Conservation (phyloP, 2,329 filamentous ascomycete genomes). For the Colletotrichum neosansevieriae region DNA sequence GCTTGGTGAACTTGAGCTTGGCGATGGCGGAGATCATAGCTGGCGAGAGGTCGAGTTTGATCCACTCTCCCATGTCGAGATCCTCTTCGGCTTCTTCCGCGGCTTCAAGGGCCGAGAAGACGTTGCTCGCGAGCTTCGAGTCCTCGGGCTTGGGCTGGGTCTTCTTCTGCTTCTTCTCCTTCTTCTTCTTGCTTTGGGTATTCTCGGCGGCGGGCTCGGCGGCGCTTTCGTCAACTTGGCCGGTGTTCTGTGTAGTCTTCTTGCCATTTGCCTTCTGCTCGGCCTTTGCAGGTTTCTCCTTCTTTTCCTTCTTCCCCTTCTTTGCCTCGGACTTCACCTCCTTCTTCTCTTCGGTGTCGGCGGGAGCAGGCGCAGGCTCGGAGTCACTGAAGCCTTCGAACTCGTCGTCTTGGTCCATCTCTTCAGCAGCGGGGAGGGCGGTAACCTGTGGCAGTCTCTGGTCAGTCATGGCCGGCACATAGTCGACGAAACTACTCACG, state of each 20-base stretch:
- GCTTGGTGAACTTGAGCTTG: constrained; percentile 82
- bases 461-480: not conserved
- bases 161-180: constrained; percentile 49
- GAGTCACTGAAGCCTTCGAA: constrained; percentile 75
- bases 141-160: constrained; percentile 50
- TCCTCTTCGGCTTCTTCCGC: constrained; percentile 68
- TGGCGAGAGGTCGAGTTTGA: constrained; percentile 77
- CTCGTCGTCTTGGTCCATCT: constrained; percentile 61
- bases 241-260: constrained; percentile 12
- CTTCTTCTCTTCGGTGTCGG: constrained; percentile 44
- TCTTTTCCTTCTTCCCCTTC: constrained; percentile 45
- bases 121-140: constrained; percentile 57
- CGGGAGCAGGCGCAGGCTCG: constrained; percentile 44
- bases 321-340: constrained; percentile 47
- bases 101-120: constrained; percentile 69
- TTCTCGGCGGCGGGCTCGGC: not conserved
- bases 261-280: constrained; percentile 46
- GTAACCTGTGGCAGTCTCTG: not conserved
- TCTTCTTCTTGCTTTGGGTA: constrained; percentile 45
- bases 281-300: constrained; percentile 48
- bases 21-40: constrained; percentile 80
- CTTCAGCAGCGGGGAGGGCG: constrained; percentile 27
- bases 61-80: constrained; percentile 84
- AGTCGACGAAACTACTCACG: constrained; percentile 49
- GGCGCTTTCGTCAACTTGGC: not conserved